Percentiles rank a stretch among this genome's conserved stretches.
phyloP scores from a whole-genome alignment of 305 asterid genomes.

The Fraxinus velutina region DNA sequence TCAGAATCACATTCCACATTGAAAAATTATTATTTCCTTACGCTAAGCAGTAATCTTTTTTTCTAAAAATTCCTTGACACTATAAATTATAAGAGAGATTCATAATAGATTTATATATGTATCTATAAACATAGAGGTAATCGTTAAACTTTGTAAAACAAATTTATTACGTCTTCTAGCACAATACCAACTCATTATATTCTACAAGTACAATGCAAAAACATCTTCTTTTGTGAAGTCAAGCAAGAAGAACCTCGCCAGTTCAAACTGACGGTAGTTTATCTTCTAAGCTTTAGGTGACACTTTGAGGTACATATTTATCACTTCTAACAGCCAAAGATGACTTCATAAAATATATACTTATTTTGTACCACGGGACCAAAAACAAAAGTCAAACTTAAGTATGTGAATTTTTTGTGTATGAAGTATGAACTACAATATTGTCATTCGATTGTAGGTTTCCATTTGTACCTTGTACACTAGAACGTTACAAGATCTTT shows the following conservation, averaged over 20 bases:
- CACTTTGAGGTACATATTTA: not conserved
- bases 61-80: not conserved
- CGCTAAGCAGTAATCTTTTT: not conserved
- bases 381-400: not conserved
- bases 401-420: not conserved
- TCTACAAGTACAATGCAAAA: not conserved
- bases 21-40: not conserved
- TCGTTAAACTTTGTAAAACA: not conserved
- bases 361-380: not conserved
- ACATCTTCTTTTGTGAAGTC: not conserved
- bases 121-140: not conserved
- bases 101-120: not conserved
- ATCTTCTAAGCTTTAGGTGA: not conserved
- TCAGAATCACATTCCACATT: not conserved
- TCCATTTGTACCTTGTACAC: not conserved
- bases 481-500: not conserved
- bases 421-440: not conserved
- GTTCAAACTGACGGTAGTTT: not conserved
- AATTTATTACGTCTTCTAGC: not conserved
- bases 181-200: not conserved
- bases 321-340: not conserved
- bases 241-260: not conserved
- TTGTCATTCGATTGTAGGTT: not conserved
- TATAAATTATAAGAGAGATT: not conserved
- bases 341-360: not conserved